These are phyloP conservation scores for Xylariaceae sp. DNA, from an alignment of 2,329 filamentous ascomycete species.

Conservation along the genomic window DNA sequence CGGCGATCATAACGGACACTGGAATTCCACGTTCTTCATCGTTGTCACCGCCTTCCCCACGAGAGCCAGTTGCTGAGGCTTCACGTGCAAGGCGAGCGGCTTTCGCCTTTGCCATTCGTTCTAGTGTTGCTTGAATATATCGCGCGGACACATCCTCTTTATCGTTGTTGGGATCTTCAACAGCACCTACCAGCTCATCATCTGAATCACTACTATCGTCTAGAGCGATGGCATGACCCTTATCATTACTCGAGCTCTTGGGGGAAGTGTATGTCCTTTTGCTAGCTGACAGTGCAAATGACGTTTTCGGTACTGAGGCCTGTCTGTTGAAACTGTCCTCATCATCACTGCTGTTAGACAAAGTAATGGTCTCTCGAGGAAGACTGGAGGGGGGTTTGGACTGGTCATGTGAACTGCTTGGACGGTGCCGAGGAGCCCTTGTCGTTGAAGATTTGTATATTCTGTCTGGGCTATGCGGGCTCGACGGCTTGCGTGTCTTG, in stretches of 20 bases:
- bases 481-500: constrained; percentile 17
- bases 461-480: constrained; percentile 8
- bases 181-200: constrained; percentile 13
- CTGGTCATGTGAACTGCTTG: too few species aligned
- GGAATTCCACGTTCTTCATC: constrained; percentile 31
- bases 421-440: too few species aligned
- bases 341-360: constrained; percentile 29
- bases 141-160: constrained; percentile 42
- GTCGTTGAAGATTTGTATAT: too few species aligned
- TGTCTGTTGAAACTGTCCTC: constrained; percentile 8
- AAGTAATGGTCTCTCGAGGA: constrained; percentile 10
- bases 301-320: background rate
- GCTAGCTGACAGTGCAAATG: too few species aligned
- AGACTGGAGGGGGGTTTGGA: too few species aligned
- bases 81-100: constrained; percentile 21
- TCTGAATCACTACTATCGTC: constrained; percentile 8
- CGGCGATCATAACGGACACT: constrained; percentile 65
- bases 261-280: too few species aligned
- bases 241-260: too few species aligned
- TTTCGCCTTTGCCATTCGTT: constrained; percentile 28
- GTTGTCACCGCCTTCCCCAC: constrained; percentile 1
- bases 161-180: constrained; percentile 18
- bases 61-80: constrained; percentile 9
- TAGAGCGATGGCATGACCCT: too few species aligned
- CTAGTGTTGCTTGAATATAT: constrained; percentile 43